phyloP scores from a whole-genome alignment of 2,329 filamentous ascomycete species.

The Diaporthe citri region DNA sequence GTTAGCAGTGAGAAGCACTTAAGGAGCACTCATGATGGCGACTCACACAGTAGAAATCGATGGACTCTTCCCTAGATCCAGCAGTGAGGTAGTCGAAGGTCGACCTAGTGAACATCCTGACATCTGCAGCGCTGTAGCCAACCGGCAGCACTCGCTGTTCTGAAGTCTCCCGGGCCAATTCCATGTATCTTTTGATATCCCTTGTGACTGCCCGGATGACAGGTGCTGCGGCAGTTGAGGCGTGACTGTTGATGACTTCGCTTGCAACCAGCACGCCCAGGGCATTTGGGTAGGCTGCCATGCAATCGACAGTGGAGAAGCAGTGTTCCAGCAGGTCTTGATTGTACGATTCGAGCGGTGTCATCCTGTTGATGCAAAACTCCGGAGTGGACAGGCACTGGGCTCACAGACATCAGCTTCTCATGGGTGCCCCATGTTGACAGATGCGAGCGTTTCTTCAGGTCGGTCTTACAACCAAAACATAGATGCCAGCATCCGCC shows the following conservation, averaged over 20 bases:
- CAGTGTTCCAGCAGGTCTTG: slow-evolving; percentile 26
- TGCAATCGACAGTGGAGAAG: slow-evolving; percentile 44
- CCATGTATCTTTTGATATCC: slow-evolving; percentile 46
- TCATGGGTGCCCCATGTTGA: too few relatives aligned
- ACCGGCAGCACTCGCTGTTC: slow-evolving; percentile 25
- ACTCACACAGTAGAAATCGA: slow-evolving; percentile 32
- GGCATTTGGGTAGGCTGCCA: slow-evolving; percentile 46
- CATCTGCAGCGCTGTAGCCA: slow-evolving; percentile 25
- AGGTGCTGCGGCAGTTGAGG: slow-evolving; percentile 33
- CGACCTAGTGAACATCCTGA: background rate
- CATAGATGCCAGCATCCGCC: slow-evolving; percentile 42
- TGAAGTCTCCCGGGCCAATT: background rate
- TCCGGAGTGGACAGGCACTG: slow-evolving; percentile 39
- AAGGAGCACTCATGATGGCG: accelerated
- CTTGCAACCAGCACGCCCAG: slow-evolving; percentile 44
- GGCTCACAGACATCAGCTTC: background rate
- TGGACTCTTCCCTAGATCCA: slow-evolving; percentile 7
- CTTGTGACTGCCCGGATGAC: slow-evolving; percentile 44
- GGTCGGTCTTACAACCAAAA: slow-evolving; percentile 43
- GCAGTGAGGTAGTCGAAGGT: slow-evolving; percentile 29
- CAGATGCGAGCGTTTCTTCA: background rate
- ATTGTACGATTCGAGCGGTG: slow-evolving; percentile 41
- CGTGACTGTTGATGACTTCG: slow-evolving; percentile 38
- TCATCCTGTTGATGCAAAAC: slow-evolving; percentile 28
- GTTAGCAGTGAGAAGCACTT: background rate